Conservation (phyloP, 257 asterid genomes). For the Rhazya stricta region DNA sequence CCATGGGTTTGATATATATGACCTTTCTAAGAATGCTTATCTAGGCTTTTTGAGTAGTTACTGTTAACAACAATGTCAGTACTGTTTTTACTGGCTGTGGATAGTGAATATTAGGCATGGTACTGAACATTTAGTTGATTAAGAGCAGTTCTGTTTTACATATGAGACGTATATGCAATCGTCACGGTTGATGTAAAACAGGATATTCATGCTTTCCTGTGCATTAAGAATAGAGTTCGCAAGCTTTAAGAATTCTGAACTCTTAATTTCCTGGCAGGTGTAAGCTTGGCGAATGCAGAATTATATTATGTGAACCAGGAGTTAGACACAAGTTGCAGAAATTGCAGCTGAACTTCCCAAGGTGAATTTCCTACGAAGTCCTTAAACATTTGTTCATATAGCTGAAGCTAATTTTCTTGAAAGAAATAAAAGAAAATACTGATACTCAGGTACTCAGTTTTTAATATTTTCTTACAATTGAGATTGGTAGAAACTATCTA, state of each 20-base stretch:
- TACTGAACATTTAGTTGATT: neutral
- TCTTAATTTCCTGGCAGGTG: slow-evolving; percentile 47
- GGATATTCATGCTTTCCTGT: neutral
- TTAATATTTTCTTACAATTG: neutral
- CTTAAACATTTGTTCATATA: neutral
- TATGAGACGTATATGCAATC: neutral
- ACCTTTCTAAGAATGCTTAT: neutral
- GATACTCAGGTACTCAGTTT: neutral
- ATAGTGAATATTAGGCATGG: neutral
- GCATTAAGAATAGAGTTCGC: neutral
- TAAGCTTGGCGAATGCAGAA: slow-evolving; percentile 94
- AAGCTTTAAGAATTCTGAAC: neutral
- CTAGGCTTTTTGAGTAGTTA: neutral
- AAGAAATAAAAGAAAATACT: neutral
- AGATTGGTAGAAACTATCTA: neutral
- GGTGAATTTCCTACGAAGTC: slow-evolving; percentile 41
- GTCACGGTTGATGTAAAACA: neutral
- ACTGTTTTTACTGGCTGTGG: neutral
- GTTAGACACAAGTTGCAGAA: slow-evolving; percentile 82
- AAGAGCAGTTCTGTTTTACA: neutral
- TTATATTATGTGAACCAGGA: slow-evolving; percentile 71
- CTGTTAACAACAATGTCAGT: neutral
- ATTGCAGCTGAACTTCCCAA: slow-evolving; percentile 91
- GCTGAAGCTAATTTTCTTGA: neutral
- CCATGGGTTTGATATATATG: neutral